These are phyloP conservation scores for Elongisporangium anandrum DNA, from an alignment of 352 stramenopile species.

Conservation along the genomic window DNA sequence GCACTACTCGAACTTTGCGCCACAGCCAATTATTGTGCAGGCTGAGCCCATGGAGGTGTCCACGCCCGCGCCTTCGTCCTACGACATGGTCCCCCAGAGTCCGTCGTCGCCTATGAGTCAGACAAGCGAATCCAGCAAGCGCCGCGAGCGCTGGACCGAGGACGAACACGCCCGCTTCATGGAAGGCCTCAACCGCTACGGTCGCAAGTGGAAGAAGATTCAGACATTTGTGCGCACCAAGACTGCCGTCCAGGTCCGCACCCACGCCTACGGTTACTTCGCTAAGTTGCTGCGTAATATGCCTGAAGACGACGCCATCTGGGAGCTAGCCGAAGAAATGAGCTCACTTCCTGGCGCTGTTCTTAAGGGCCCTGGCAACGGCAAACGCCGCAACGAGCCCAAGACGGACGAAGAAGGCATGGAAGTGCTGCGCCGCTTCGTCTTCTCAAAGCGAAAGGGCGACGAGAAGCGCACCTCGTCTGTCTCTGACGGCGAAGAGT, in stretches of 20 bases:
- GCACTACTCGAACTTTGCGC: neutral
- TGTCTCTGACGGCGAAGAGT: neutral
- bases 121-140: constrained; percentile 59
- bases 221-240: constrained; percentile 85
- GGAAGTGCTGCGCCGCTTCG: constrained; percentile 78
- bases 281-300: constrained; percentile 83
- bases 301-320: constrained; percentile 78
- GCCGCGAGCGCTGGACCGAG: constrained; percentile 78
- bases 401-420: constrained; percentile 83
- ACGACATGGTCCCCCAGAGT: constrained; percentile 16
- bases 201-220: constrained; percentile 88
- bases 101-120: constrained; percentile 53
- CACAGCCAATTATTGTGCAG: constrained; percentile 8
- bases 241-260: constrained; percentile 80
- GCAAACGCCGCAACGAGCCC: constrained; percentile 75
- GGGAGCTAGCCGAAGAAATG: constrained; percentile 77
- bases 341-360: constrained; percentile 70
- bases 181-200: constrained; percentile 81
- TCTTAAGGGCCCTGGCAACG: constrained; percentile 67
- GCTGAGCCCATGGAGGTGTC: neutral
- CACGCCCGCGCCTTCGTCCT: neutral
- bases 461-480: constrained; percentile 33
- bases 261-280: constrained; percentile 86
- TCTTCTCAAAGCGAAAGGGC: constrained; percentile 77
- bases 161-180: constrained; percentile 83